Conservation (phyloP, 768 basidiomycete species). For the Clitopilus passeckerianus region DNA sequence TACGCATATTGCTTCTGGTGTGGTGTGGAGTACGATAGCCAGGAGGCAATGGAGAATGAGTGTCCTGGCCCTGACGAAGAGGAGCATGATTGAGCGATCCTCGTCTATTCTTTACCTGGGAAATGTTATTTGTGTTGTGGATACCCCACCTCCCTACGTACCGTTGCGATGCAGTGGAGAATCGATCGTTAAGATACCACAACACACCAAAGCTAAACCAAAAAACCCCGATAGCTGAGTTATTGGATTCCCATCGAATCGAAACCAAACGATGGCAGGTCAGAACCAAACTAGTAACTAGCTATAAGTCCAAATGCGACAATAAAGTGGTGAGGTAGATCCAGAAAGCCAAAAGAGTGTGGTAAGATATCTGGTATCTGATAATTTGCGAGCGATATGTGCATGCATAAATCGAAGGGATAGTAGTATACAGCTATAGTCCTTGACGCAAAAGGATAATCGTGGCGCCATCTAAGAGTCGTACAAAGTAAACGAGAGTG, state of each 20-base stretch:
- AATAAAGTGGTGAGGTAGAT: background rate
- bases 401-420: background rate
- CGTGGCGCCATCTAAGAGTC: background rate
- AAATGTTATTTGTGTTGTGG: too few species aligned
- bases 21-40: constrained; percentile 65
- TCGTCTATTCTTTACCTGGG: background rate
- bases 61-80: constrained; percentile 80
- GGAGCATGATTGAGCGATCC: constrained; percentile 60
- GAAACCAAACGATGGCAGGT: background rate
- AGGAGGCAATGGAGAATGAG: constrained; percentile 51
- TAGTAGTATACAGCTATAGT: background rate
- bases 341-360: background rate
- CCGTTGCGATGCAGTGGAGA: background rate
- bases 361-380: background rate
- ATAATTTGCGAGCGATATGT: background rate
- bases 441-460: background rate
- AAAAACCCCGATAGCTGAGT: background rate
- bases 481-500: background rate
- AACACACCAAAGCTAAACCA: constrained; percentile 1
- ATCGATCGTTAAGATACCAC: background rate
- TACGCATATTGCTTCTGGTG: constrained; percentile 89
- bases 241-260: constrained; percentile 2
- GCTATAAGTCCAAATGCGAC: background rate
- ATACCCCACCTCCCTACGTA: background rate
- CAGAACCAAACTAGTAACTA: background rate